Conservation (phyloP, 1,139 yeast species). For the Debaryomyces psychrophilus region DNA sequence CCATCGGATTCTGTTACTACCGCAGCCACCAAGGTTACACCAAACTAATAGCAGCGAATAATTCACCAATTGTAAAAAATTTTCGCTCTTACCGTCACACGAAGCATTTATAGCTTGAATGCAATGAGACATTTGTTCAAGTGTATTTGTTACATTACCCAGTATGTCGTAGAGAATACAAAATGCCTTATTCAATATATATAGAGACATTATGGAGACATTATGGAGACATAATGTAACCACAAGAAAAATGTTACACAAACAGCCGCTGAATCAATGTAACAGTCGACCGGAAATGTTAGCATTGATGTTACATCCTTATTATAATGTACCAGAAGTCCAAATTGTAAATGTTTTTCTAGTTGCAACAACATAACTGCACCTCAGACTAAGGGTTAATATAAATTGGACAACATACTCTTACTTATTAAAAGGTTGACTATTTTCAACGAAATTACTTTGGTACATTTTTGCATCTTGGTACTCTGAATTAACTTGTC, state of each 20-base stretch:
- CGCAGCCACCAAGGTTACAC: not conserved
- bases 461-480: not conserved
- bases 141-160: not conserved
- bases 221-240: conserved; percentile 5
- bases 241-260: conserved; percentile 6
- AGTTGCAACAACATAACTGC: conserved; percentile 1
- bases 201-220: not conserved
- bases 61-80: no score
- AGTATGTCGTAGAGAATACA: not conserved
- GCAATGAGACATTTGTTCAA: not conserved
- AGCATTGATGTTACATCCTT: conserved; percentile 6
- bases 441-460: not conserved
- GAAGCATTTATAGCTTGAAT: not conserved
- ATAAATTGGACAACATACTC: conserved; percentile 2
- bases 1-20: not conserved
- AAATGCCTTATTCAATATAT: not conserved
- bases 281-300: conserved; percentile 1
- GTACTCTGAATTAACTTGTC: not conserved
- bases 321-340: not conserved
- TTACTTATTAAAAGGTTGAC: not conserved
- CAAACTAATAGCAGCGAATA: no score
- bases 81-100: no score
- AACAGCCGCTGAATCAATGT: conserved; percentile 3
- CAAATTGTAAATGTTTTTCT: not conserved
- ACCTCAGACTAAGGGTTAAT: not conserved